Conservation (phyloP, 129 eudicot species). For the Tanacetum coccineum region DNA sequence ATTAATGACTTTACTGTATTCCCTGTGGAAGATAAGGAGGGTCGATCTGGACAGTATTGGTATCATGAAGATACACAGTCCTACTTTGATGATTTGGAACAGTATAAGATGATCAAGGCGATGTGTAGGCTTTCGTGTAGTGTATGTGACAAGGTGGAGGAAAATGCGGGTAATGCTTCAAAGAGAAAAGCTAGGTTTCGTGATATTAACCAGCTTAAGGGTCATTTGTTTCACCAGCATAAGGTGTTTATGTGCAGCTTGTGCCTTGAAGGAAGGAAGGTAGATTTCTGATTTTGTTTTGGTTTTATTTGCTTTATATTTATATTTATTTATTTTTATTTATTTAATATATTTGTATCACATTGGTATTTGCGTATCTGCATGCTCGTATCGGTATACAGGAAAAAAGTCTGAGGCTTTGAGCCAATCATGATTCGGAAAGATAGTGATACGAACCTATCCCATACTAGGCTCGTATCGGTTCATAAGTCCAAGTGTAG, state of each 20-base stretch:
- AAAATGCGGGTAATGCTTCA: slow-evolving; percentile 39
- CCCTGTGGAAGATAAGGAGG: slow-evolving; percentile 63
- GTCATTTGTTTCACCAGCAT: slow-evolving; percentile 84
- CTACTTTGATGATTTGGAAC: slow-evolving; percentile 91
- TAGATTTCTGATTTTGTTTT: slow-evolving; percentile 2
- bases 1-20: slow-evolving; percentile 64
- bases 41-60: slow-evolving; percentile 70
- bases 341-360: background rate
- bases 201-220: slow-evolving; percentile 82
- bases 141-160: slow-evolving; percentile 56
- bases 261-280: slow-evolving; percentile 98
- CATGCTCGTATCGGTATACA: no score
- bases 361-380: background rate
- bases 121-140: slow-evolving; percentile 96
- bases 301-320: background rate
- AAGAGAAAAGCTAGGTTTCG: slow-evolving; percentile 69
- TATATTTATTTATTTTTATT: background rate
- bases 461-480: no score
- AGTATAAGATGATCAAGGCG: slow-evolving; percentile 90
- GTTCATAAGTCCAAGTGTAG: no score
- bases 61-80: slow-evolving; percentile 93
- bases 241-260: slow-evolving; percentile 76
- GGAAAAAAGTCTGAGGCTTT: no score
- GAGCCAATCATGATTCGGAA: no score
- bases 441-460: no score